Evolutionary conservation across 2,329 filamentous ascomycete genomes (phyloP), one percentile per base, ranked within the genome.

Genomic region (Alternaria ethzedia): DNA sequence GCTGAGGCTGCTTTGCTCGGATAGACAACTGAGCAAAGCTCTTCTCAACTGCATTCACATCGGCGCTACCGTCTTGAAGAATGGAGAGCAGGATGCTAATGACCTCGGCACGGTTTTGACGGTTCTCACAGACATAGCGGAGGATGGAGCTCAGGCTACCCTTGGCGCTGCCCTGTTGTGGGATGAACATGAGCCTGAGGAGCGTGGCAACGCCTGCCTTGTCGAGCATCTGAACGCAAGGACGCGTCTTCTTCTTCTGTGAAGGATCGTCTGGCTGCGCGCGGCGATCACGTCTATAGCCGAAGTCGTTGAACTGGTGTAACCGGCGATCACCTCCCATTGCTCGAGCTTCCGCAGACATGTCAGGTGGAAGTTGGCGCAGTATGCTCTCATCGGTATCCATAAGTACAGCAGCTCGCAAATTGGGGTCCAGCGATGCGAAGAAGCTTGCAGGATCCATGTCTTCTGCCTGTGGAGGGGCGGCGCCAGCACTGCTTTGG

Each of bases 161-260:
- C 69, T 94, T 92, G 52, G 96, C 91, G 65, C 92, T 96, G 21
- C 92, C 93, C 68, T 95, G 92, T 69, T 97, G 93, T 51, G 93
- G 91, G 72, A 98, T 94, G 79, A 99, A 99, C 95, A 99, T 97
- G 10, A 99, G 87, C n/a, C 96, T 92, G 46, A 99, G 86, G 32
- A 99, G 84, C n/a, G 96, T 98, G 25, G 96, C 96, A 69, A 99
- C 90, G 25, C 96, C 96, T 50, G 94, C 88, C 81, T 97, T 97
- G 80, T 99, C 96, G 28, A 99, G 88, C 91, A 99, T 97, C 78
- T 99, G 96, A 23, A 97, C 92, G 61, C 96, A 91, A 21, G 93
- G 90, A 65, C 92, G 91, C 61, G 76, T 70, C 73, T 91, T 90
- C 82, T 94, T 95, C 77, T 86, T 87, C 75, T 69, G 88, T 81